Evolutionary conservation across 345 rosid species (phyloP).

Genomic region (Angophora floribunda): DNA sequence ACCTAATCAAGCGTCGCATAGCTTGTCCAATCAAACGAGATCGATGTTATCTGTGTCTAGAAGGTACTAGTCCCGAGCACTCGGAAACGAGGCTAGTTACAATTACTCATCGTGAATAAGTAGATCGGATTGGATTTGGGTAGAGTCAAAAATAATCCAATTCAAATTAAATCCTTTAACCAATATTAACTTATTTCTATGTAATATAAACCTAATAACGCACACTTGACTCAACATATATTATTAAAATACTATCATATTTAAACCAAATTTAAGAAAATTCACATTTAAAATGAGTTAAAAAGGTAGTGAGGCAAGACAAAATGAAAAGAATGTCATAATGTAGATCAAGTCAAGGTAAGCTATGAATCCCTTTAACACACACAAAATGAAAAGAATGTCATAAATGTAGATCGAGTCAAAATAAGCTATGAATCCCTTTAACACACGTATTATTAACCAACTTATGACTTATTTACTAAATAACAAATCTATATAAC

Average conservation of each 20-base stretch:
- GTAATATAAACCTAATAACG: no score
- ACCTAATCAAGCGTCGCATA: neutral
- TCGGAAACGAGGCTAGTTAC: neutral
- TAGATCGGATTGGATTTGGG: neutral
- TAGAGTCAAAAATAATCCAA: fast-evolving
- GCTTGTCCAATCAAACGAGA: neutral
- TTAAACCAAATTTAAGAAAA: no score
- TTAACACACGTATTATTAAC: fast-evolving
- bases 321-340: no score
- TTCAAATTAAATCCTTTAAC: fast-evolving
- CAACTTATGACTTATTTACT: no score
- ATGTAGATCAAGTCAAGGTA: fast-evolving
- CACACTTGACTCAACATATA: no score
- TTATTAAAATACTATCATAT: no score
- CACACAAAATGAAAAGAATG: no score
- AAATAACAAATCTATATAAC: no score
- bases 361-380: fast-evolving
- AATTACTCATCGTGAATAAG: neutral
- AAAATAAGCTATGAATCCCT: no score
- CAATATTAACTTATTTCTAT: fast-evolving
- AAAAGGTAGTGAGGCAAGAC: no score
- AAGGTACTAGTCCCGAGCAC: neutral
- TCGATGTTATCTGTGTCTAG: neutral
- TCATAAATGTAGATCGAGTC: fast-evolving
- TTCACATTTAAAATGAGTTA: no score